phyloP scores from a whole-genome alignment of 2,329 filamentous ascomycete genomes.

The Colletotrichum lindemuthianum region DNA sequence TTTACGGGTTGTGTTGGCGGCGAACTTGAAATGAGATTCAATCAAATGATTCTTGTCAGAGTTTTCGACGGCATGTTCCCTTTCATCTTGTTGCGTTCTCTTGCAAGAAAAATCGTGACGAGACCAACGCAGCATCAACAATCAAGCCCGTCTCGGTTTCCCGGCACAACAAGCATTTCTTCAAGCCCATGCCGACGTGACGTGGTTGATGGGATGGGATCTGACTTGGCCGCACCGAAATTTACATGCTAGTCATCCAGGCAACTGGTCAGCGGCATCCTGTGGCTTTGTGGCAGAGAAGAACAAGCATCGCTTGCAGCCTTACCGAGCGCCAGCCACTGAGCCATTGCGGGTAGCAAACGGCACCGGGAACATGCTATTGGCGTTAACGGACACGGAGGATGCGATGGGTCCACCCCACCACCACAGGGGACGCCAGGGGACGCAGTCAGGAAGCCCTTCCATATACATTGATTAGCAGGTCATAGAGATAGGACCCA shows the following conservation, averaged over 20 bases:
- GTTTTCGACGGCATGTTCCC: too few relatives aligned
- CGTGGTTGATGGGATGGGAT: background rate
- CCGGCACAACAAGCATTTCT: conserved; percentile 22
- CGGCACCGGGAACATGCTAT: conserved; percentile 2
- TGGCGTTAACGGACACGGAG: background rate
- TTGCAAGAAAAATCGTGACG: too few relatives aligned
- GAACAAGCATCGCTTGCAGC: conserved; percentile 28
- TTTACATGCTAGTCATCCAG: conserved; percentile 2
- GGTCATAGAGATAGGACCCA: background rate
- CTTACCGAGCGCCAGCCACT: background rate
- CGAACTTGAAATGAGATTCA: background rate
- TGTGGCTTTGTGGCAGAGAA: background rate
- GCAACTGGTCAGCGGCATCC: too few relatives aligned
- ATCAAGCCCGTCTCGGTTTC: background rate
- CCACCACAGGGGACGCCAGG: background rate
- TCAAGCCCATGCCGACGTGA: conserved; percentile 2
- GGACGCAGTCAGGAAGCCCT: too few relatives aligned
- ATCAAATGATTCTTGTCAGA: too few relatives aligned
- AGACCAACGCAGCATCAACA: too few relatives aligned
- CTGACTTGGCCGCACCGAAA: conserved; percentile 5
- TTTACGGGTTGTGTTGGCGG: background rate
- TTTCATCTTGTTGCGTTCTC: too few relatives aligned
- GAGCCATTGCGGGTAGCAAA: background rate
- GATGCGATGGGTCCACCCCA: background rate
- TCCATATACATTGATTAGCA: too few relatives aligned